Conservation (phyloP, 768 basidiomycete genomes). For the Auricularia sp. region DNA sequence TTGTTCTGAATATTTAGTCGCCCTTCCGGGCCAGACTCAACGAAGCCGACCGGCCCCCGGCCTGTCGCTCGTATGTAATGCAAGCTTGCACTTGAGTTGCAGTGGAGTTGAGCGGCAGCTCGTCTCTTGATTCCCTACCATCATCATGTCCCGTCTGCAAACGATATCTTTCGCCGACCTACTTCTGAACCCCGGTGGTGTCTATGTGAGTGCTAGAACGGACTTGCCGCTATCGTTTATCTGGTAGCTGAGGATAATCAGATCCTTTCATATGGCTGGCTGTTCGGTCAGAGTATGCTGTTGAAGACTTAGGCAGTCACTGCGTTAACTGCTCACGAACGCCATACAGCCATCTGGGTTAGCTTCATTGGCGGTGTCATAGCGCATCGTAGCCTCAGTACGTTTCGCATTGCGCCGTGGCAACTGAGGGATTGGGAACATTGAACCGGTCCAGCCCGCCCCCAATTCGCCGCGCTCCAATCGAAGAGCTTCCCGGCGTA, state of each 20-base stretch:
- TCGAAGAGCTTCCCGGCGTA: constrained; percentile 67
- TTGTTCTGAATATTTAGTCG: too few species aligned
- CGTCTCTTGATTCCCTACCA: not conserved
- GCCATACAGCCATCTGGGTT: constrained; percentile 41
- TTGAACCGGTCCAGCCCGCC: constrained; percentile 37
- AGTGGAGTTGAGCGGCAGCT: not conserved
- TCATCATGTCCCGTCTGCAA: not conserved
- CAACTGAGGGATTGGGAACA: not conserved
- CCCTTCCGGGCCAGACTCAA: too few species aligned
- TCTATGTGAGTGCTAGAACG: not conserved
- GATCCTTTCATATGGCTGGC: not conserved
- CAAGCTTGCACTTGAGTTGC: not conserved
- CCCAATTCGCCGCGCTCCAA: constrained; percentile 65
- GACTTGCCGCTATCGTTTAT: not conserved
- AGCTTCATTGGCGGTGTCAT: constrained; percentile 51
- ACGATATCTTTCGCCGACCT: not conserved
- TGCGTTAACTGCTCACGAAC: not conserved
- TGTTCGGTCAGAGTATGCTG: not conserved
- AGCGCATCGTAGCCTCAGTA: constrained; percentile 13
- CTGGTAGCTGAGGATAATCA: not conserved
- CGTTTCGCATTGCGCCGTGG: constrained; percentile 1
- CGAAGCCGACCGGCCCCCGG: too few species aligned
- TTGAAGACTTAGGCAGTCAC: not conserved
- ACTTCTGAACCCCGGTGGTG: not conserved
- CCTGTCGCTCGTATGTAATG: not conserved